Percentiles rank a stretch among this genome's conserved stretches.
Conservation (phyloP, 164 flowering plant species). For the Magnolia changhungtana region DNA sequence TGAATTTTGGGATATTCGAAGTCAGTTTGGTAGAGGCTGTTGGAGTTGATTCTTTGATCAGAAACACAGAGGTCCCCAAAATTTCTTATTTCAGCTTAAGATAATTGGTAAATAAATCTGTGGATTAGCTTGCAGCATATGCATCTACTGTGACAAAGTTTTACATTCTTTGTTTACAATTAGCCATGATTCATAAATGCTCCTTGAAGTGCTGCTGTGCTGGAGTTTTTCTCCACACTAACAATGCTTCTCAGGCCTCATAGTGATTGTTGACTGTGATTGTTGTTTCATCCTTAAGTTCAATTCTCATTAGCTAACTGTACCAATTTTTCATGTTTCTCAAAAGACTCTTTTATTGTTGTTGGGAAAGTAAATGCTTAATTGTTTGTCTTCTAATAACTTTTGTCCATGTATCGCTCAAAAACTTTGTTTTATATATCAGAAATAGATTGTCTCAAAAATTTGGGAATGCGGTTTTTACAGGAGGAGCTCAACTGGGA, state of each 20-base stretch:
- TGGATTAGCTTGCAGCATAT: neutral
- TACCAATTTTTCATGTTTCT: neutral
- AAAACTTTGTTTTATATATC: neutral
- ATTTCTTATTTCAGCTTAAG: no score
- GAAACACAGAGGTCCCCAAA: no score
- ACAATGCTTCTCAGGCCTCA: no score
- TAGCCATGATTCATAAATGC: neutral
- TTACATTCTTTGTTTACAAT: neutral
- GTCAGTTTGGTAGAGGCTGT: no score
- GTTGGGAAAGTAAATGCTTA: neutral
- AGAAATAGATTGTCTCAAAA: neutral
- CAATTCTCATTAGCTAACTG: neutral
- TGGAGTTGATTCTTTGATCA: no score
- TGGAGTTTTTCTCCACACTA: no score
- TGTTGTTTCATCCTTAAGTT: neutral
- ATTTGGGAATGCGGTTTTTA: conserved; percentile 10
- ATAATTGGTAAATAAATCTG: neutral
- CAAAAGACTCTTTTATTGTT: neutral
- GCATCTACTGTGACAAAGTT: conserved; percentile 1
- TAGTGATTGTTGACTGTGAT: neutral
- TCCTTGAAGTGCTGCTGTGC: no score
- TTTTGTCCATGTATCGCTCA: neutral
- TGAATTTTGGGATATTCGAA: no score
- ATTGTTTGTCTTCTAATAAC: neutral
- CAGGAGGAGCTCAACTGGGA: conserved; percentile 90